A percentile compares a stretch with the other conserved stretches of the same genome.
These are phyloP conservation scores for Psilocybe sp. DNA, from an alignment of 768 basidiomycete genomes.

Conservation along the genomic window DNA sequence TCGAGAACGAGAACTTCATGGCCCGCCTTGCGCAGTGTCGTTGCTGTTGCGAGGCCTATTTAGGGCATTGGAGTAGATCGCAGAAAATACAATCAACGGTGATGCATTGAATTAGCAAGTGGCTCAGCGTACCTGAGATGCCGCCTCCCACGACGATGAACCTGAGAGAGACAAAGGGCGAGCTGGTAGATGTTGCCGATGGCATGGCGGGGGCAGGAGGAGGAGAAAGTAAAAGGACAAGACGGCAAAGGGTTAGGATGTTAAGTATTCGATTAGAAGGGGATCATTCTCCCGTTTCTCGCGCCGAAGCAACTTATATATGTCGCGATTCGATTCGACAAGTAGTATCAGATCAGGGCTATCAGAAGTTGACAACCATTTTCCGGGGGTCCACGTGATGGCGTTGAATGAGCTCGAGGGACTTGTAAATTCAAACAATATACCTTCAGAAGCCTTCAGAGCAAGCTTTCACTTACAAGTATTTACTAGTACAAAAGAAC, in stretches of 20 bases:
- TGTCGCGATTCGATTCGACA: background rate
- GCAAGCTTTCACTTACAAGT: too few relatives aligned
- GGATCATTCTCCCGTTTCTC: background rate
- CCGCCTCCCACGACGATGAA: slow-evolving; percentile 44
- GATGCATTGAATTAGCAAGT: background rate
- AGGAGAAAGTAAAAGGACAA: background rate
- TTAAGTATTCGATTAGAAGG: background rate
- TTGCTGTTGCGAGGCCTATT: slow-evolving; percentile 54
- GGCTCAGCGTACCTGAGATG: slow-evolving; percentile 32
- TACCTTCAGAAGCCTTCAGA: too few relatives aligned
- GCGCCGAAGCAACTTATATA: background rate
- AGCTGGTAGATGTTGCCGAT: background rate
- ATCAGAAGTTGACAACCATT: slow-evolving; percentile 1
- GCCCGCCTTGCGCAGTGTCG: slow-evolving; percentile 51
- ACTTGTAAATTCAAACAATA: too few relatives aligned
- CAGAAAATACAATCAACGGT: background rate
- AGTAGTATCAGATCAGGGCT: slow-evolving; percentile 4
- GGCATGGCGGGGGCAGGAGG: background rate
- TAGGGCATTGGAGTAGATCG: background rate
- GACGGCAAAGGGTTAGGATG: background rate
- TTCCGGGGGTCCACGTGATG: slow-evolving; percentile 3
- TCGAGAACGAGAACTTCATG: slow-evolving; percentile 63
- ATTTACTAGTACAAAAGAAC: too few relatives aligned
- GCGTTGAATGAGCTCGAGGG: too few relatives aligned
- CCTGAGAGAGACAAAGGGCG: slow-evolving; percentile 26